Conservation (phyloP, 2,329 filamentous ascomycete species). For the Pseudogymnoascus sp. region DNA sequence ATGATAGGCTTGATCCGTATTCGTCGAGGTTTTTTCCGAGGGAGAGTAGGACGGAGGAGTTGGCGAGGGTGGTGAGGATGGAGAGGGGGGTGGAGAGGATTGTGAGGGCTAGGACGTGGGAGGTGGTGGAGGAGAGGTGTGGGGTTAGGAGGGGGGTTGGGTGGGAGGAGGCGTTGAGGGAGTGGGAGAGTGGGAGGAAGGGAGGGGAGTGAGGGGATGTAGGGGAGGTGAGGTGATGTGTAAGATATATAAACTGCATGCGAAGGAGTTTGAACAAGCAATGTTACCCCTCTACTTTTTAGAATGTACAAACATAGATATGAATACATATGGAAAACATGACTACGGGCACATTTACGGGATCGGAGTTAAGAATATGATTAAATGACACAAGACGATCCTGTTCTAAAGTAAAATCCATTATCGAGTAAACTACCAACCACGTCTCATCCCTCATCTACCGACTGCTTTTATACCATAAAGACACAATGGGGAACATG, state of each 20-base stretch:
- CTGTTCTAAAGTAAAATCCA: conserved; percentile 28
- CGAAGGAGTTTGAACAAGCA: not conserved
- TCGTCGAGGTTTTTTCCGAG: conserved; percentile 71
- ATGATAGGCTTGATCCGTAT: conserved; percentile 90
- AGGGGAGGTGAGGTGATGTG: not conserved
- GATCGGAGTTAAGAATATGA: conserved; percentile 1
- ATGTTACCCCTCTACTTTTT: not conserved
- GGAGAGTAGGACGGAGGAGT: conserved; percentile 70
- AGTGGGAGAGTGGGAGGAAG: conserved; percentile 42
- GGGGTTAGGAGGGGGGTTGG: conserved; percentile 36
- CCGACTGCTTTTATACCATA: conserved; percentile 30
- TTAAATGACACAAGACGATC: conserved; percentile 5
- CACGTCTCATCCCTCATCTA: conserved; percentile 27
- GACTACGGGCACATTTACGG: not conserved
- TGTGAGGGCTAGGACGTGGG: conserved; percentile 75
- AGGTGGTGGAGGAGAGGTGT: conserved; percentile 67
- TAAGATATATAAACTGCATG: not conserved
- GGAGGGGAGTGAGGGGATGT: not conserved
- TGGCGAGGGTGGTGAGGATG: conserved; percentile 66
- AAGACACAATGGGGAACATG: conserved; percentile 23
- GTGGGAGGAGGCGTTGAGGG: conserved; percentile 58
- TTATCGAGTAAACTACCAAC: conserved; percentile 30
- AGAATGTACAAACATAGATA: conserved; percentile 8
- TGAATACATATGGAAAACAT: not conserved
- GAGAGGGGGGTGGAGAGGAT: conserved; percentile 72